A percentile compares a stretch with the other conserved stretches of the same genome.
Conservation (phyloP, 2,329 filamentous ascomycete species). For the Coniella lustricola region DNA sequence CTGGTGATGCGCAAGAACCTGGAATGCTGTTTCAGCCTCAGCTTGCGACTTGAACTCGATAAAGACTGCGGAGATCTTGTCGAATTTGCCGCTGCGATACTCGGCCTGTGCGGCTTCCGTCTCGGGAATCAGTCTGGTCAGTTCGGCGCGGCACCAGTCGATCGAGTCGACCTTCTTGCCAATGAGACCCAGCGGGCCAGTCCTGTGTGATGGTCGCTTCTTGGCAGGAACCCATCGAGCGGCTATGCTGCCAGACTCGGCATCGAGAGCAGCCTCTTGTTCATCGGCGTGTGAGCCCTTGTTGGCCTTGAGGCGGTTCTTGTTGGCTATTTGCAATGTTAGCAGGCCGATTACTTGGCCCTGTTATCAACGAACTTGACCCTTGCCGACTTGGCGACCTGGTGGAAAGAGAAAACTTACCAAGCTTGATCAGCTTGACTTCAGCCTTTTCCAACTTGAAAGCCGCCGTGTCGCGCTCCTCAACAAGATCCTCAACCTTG, state of each 20-base stretch:
- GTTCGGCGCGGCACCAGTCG: constrained; percentile 74
- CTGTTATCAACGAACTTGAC: too few species aligned
- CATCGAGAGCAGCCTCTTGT: constrained; percentile 44
- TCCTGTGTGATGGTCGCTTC: constrained; percentile 68
- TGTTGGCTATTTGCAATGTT: constrained; percentile 47
- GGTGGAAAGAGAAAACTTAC: background rate
- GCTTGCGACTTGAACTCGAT: constrained; percentile 81
- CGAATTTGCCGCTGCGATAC: constrained; percentile 58
- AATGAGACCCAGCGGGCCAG: constrained; percentile 61
- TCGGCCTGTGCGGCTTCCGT: constrained; percentile 61
- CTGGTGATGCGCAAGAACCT: constrained; percentile 80
- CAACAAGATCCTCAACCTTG: constrained; percentile 71
- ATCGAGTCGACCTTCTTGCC: constrained; percentile 93
- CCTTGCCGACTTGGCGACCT: background rate
- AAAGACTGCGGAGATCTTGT: constrained; percentile 71
- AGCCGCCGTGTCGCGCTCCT: constrained; percentile 72
- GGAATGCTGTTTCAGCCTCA: constrained; percentile 79
- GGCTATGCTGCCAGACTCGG: constrained; percentile 63
- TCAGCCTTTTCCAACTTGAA: constrained; percentile 81
- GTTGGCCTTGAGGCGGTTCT: constrained; percentile 57
- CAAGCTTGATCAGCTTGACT: constrained; percentile 69
- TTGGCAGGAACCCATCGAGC: constrained; percentile 67
- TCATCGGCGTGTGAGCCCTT: constrained; percentile 40
- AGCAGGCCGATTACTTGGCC: background rate
- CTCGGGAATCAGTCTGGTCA: constrained; percentile 66